These are phyloP conservation scores for Cryphonectria nitschkei DNA, from an alignment of 2,329 filamentous ascomycete species.

Conservation along the genomic window DNA sequence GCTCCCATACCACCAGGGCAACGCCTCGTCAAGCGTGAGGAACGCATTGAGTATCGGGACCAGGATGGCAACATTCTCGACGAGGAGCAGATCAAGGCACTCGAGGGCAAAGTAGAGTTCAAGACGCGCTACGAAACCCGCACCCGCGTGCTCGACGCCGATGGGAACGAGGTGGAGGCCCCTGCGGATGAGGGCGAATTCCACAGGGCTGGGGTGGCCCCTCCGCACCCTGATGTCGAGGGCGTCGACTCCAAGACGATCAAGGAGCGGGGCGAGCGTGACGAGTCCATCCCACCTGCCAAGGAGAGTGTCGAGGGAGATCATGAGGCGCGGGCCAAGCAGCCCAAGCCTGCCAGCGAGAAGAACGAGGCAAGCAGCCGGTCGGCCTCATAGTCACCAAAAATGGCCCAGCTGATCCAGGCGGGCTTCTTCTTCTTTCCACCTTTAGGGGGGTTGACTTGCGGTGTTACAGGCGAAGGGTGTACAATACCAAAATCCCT, in stretches of 20 bases:
- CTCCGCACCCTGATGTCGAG: conserved; percentile 64
- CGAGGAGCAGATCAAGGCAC: conserved; percentile 77
- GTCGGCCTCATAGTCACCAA: background rate
- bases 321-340: conserved; percentile 57
- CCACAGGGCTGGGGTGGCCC: conserved; percentile 46
- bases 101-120: conserved; percentile 93
- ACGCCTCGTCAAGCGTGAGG: conserved; percentile 63
- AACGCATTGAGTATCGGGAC: conserved; percentile 92
- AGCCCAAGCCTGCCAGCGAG: conserved; percentile 67
- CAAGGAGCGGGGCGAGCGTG: conserved; percentile 41
- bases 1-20: conserved; percentile 55
- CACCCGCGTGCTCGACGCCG: conserved; percentile 78
- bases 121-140: conserved; percentile 95
- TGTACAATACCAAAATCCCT: conserved; percentile 14
- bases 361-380: conserved; percentile 56
- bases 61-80: conserved; percentile 89
- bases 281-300: conserved; percentile 45
- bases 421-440: background rate
- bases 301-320: conserved; percentile 62
- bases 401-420: background rate
- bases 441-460: background rate
- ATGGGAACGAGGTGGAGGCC: conserved; percentile 73
- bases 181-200: conserved; percentile 41
- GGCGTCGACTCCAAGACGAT: conserved; percentile 63
- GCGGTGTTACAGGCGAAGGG: conserved; percentile 8